Evolutionary conservation across 2,329 filamentous ascomycete genomes (phyloP).

Genomic region (Coleophoma eucalyptorum): DNA sequence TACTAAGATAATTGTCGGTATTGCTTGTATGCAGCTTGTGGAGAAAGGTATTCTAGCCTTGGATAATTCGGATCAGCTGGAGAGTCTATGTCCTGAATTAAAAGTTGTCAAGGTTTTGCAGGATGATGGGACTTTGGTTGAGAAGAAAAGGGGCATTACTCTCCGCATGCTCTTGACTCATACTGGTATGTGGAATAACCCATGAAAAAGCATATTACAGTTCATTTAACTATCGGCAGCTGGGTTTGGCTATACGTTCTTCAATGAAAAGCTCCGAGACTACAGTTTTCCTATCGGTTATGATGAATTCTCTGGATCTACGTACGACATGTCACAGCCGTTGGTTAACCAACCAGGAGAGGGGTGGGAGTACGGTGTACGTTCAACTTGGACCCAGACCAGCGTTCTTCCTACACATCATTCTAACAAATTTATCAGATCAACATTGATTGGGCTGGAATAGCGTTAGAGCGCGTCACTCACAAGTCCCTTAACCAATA

Average conservation of each 20-base stretch:
- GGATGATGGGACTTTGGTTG: conserved; percentile 27
- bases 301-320: conserved; percentile 17
- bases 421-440: conserved; percentile 29
- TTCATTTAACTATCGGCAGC: conserved; percentile 5
- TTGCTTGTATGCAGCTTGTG: conserved; percentile 54
- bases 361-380: conserved; percentile 57
- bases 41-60: conserved; percentile 43
- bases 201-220: neutral
- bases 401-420: neutral
- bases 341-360: conserved; percentile 60
- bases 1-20: conserved; percentile 49
- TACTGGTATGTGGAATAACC: conserved; percentile 17
- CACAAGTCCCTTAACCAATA: conserved; percentile 41
- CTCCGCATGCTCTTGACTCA: conserved; percentile 55
- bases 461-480: conserved; percentile 40
- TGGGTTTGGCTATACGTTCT: conserved; percentile 42
- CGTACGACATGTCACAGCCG: conserved; percentile 14
- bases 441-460: conserved; percentile 48
- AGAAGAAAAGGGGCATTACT: conserved; percentile 47
- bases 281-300: conserved; percentile 37
- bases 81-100: conserved; percentile 46
- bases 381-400: conserved; percentile 13
- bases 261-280: conserved; percentile 44
- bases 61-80: conserved; percentile 52
- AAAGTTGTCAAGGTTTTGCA: conserved; percentile 40